Evolutionary conservation across 2,329 filamentous ascomycete genomes (phyloP), one percentile per base, ranked within the genome.

Genomic region (Plenodomus lindquistii): DNA sequence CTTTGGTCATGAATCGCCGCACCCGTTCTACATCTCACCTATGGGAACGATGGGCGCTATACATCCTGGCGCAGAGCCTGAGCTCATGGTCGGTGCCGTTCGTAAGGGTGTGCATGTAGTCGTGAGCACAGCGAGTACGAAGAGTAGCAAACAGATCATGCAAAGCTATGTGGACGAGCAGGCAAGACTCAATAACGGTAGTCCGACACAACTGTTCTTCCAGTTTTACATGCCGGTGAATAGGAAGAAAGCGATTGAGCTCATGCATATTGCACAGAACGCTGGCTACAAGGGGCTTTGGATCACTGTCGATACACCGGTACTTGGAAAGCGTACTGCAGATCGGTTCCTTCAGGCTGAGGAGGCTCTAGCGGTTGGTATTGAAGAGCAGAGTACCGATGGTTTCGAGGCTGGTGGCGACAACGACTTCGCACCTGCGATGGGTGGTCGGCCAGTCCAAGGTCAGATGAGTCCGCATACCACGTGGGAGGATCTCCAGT

Each of bases 341-440:
- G 69, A 72, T 49, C 62, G 67, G 6, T 62, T 64, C 20, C 49
- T 71, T 6, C 67, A 71, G 44, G 77, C 78, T 3, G 78, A 82
- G 80, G 65, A 69, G 80, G 74, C 69, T 21, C 48, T 80, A 2
- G 68, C 67, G 10, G 75, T 77, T 3, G 79, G 81, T 1, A 78
- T 84, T 68, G 77, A 74, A 13, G 81, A 77, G 35, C 74, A 74
- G 50, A 73, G 75, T 0, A 75, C 75, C 18, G 84, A 63, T 57
- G 67, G 39, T 77, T 82, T 55, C 84, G 84, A 24, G 77, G 46
- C 50, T 3, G 81, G 10, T 60, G 85, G 46, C 77, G 82, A 17
- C 64, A 84, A 45, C 72, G 81, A 50, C 79, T 85, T 78, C 80
- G 81, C 10, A 63, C 71, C 22, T 82, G 81, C 69, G 78, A 87